Evolutionary conservation across 83 land plant species (phyloP).

Genomic region (Thuja plicata): DNA sequence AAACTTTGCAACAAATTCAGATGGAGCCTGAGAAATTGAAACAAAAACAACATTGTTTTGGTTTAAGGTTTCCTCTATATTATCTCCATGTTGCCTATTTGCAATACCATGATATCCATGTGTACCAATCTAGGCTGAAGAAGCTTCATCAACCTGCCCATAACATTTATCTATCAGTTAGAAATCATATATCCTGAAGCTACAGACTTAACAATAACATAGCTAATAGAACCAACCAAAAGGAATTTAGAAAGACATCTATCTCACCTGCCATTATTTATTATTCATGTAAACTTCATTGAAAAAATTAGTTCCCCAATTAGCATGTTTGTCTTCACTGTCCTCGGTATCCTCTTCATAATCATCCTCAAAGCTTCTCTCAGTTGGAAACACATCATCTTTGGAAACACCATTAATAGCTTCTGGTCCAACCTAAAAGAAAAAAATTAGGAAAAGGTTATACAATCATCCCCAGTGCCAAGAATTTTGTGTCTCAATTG

Average conservation of each 20-base stretch:
- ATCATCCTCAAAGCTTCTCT: conserved; percentile 22
- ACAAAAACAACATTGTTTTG: conserved; percentile 19
- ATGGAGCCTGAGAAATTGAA: conserved; percentile 39
- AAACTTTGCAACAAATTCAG: conserved; percentile 37
- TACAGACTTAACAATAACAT: no score
- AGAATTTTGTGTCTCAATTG: not conserved
- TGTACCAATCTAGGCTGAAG: not conserved
- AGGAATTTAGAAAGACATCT: conserved; percentile 13
- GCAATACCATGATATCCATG: not conserved
- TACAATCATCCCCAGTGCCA: not conserved
- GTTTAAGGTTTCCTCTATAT: conserved; percentile 9
- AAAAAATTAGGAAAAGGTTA: conserved; percentile 1
- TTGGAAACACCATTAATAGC: conserved; percentile 47
- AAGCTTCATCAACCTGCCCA: not conserved
- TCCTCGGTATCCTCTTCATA: conserved; percentile 2
- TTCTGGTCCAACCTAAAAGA: conserved; percentile 61
- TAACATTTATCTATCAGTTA: not conserved
- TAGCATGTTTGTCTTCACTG: conserved; percentile 25
- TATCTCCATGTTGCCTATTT: not conserved
- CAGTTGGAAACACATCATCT: conserved; percentile 31
- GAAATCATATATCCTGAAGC: not conserved
- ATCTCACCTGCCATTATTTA: conserved; percentile 11
- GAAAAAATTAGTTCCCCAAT: conserved; percentile 30
- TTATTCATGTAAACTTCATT: not conserved
- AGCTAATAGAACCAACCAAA: not conserved